Conservation (phyloP, 2,329 filamentous ascomycete species). For the Monilinia polystroma region DNA sequence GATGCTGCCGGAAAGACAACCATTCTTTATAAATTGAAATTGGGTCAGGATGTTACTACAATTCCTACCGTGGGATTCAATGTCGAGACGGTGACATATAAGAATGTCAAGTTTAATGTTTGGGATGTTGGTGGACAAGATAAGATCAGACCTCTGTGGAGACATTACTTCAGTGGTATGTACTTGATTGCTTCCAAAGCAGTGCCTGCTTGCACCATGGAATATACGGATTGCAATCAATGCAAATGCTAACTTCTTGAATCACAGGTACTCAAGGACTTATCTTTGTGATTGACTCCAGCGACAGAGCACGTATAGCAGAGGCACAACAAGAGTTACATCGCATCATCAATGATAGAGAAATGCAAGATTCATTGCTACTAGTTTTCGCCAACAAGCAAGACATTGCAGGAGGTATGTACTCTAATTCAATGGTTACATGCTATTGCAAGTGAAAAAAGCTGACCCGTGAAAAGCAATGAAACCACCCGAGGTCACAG, state of each 20-base stretch:
- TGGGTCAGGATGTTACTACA: conserved; percentile 96
- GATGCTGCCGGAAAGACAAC: conserved; percentile 99
- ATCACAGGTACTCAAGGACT: conserved; percentile 83
- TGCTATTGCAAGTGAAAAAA: too few relatives aligned
- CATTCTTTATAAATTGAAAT: conserved; percentile 98
- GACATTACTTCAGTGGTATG: conserved; percentile 89
- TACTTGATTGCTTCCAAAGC: conserved; percentile 22
- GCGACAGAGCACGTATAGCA: conserved; percentile 85
- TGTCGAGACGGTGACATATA: conserved; percentile 97
- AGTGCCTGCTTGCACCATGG: not conserved
- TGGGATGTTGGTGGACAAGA: conserved; percentile 99
- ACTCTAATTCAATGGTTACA: conserved; percentile 3
- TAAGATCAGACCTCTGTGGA: conserved; percentile 96
- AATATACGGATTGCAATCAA: not conserved
- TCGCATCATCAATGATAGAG: conserved; percentile 95
- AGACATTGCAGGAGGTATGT: conserved; percentile 77
- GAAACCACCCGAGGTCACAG: conserved; percentile 76
- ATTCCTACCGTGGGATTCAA: conserved; percentile 99
- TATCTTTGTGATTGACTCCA: conserved; percentile 98
- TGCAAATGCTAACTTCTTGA: conserved; percentile 19
- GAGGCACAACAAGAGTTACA: conserved; percentile 92
- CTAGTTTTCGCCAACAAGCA: conserved; percentile 99
- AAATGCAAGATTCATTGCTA: conserved; percentile 93
- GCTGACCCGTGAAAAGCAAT: conserved; percentile 54
- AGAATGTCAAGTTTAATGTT: conserved; percentile 99